phyloP scores from a whole-genome alignment of 164 flowering plant genomes.

The Chimonanthus salicifolius region DNA sequence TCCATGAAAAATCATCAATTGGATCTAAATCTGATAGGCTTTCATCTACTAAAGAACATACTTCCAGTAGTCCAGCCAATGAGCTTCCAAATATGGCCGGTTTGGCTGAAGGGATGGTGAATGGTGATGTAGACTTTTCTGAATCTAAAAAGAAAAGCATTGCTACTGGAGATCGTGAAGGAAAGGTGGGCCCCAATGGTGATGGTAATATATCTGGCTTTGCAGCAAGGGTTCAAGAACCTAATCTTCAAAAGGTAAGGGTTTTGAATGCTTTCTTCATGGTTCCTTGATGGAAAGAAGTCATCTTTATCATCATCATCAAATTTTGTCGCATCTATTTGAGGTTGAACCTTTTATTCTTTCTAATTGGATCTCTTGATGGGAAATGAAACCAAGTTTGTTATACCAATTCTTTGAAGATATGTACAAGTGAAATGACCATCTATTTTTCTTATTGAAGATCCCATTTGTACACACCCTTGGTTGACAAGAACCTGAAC shows the following conservation, averaged over 20 bases:
- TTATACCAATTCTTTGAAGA: too few relatives aligned
- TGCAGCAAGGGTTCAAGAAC: constrained; percentile 35
- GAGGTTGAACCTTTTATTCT: not conserved
- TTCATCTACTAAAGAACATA: constrained; percentile 24
- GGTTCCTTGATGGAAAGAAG: not conserved
- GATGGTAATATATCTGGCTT: constrained; percentile 15
- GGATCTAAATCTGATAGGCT: constrained; percentile 30
- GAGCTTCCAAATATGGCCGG: constrained; percentile 24
- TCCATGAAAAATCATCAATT: constrained; percentile 43
- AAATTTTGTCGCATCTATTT: too few relatives aligned
- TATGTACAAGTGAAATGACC: too few relatives aligned
- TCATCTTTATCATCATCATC: not conserved
- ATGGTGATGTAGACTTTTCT: constrained; percentile 39
- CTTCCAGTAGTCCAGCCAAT: constrained; percentile 15
- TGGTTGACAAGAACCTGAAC: not conserved
- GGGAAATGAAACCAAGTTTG: too few relatives aligned
- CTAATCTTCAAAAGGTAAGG: constrained; percentile 46
- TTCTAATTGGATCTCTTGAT: not conserved
- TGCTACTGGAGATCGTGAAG: constrained; percentile 32
- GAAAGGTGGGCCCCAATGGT: constrained; percentile 23
- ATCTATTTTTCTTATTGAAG: too few relatives aligned
- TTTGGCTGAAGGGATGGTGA: constrained; percentile 28
- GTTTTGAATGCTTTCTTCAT: not conserved
- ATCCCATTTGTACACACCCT: too few relatives aligned
- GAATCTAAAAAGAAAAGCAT: constrained; percentile 33